Percentiles rank a stretch among this genome's conserved stretches.
Conservation (phyloP, 2,329 filamentous ascomycete genomes). For the Penicillium sp. region DNA sequence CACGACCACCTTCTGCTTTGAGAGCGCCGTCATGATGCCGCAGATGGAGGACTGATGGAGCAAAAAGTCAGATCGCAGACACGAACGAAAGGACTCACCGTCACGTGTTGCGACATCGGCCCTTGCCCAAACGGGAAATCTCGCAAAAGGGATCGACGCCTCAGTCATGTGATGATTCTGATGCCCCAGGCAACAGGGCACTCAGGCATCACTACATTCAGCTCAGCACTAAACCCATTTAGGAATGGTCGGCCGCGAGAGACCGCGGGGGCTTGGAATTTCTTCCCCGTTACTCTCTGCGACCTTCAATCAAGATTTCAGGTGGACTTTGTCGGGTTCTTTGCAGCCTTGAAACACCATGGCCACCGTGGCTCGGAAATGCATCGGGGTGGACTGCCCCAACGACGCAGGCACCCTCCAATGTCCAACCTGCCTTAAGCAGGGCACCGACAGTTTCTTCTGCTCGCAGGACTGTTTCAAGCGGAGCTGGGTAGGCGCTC, state of each 20-base stretch:
- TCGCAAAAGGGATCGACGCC: too few species aligned
- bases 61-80: not conserved
- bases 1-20: slow-evolving; percentile 68
- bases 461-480: slow-evolving; percentile 99
- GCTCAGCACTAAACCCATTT: too few species aligned
- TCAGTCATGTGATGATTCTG: too few species aligned
- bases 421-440: slow-evolving; percentile 91
- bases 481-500: slow-evolving; percentile 81
- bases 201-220: too few species aligned
- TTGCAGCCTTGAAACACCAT: too few species aligned
- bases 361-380: slow-evolving; percentile 49
- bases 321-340: too few species aligned
- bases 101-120: slow-evolving; percentile 22
- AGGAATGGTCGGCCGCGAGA: too few species aligned
- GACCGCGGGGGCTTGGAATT: too few species aligned
- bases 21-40: slow-evolving; percentile 12
- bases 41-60: not conserved
- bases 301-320: too few species aligned
- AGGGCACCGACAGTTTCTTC: slow-evolving; percentile 88
- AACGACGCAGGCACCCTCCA: slow-evolving; percentile 84
- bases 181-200: too few species aligned
- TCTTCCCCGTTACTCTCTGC: too few species aligned
- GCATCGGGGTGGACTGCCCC: slow-evolving; percentile 75
- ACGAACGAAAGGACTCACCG: not conserved
- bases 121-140: too few species aligned